phyloP scores from a whole-genome alignment of 2,329 filamentous ascomycete genomes.

The Camillea tinctor region DNA sequence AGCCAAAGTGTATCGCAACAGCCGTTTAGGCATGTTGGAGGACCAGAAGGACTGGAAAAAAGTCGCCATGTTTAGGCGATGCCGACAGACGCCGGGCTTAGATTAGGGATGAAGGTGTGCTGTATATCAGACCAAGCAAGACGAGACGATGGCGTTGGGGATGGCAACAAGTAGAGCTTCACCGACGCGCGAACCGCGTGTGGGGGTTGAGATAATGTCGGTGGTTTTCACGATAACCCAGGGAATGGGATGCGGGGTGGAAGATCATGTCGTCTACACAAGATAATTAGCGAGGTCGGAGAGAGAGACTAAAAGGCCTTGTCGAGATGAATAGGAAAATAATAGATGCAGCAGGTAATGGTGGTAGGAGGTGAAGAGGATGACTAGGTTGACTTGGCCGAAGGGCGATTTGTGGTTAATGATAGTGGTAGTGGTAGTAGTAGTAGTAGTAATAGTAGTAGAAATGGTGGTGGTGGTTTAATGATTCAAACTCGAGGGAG shows the following conservation, averaged over 20 bases:
- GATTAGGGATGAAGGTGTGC: constrained; percentile 1
- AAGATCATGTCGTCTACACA: constrained; percentile 31
- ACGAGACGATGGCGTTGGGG: constrained; percentile 2
- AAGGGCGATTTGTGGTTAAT: background rate
- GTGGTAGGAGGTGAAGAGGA: background rate
- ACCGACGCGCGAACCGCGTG: constrained; percentile 26
- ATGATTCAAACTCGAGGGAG: background rate
- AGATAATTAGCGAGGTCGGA: constrained; percentile 12
- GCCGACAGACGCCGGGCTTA: constrained; percentile 1
- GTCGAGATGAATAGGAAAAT: background rate
- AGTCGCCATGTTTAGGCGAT: constrained; percentile 60
- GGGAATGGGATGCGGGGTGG: constrained; percentile 31
- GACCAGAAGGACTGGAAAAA: constrained; percentile 64
- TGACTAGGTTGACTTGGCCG: background rate
- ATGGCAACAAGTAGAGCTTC: too few species aligned
- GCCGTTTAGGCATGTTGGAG: constrained; percentile 81
- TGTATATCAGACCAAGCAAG: background rate
- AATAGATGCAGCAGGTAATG: background rate
- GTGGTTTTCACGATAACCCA: constrained; percentile 31
- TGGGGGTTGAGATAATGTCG: constrained; percentile 21
- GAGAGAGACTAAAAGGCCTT: background rate
- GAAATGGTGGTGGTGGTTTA: too few species aligned
- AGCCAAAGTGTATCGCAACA: constrained; percentile 82
- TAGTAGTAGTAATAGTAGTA: too few species aligned
- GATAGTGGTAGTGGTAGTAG: too few species aligned